Evolutionary conservation across 2,329 filamentous ascomycete genomes (phyloP).

Genomic region (Colletotrichum sidae): DNA sequence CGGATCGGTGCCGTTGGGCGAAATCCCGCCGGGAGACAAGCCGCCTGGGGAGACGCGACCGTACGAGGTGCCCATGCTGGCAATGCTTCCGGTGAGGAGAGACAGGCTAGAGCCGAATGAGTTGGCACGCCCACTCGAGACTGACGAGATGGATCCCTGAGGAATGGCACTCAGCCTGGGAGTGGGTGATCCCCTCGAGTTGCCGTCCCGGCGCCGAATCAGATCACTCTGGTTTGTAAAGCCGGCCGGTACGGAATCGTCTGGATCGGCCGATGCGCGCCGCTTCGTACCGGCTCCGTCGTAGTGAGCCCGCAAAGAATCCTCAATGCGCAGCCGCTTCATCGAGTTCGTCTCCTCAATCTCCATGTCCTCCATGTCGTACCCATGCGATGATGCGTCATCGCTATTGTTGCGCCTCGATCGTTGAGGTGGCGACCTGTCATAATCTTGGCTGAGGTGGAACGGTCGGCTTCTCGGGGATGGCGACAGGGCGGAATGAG

Average conservation of each 20-base stretch:
- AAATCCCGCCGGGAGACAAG: conserved; percentile 61
- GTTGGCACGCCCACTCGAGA: conserved; percentile 57
- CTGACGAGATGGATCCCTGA: conserved; percentile 58
- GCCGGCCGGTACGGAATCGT: conserved; percentile 49
- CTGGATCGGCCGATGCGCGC: conserved; percentile 65
- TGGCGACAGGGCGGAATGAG: conserved; percentile 62
- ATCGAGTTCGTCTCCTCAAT: conserved; percentile 64
- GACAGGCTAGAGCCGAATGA: conserved; percentile 62
- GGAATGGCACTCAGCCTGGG: conserved; percentile 61
- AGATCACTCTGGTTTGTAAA: conserved; percentile 53
- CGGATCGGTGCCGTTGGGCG: conserved; percentile 56
- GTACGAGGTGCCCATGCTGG: conserved; percentile 54
- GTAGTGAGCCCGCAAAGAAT: conserved; percentile 49
- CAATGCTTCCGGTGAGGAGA: conserved; percentile 54
- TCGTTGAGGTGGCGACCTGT: conserved; percentile 59
- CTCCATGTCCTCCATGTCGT: conserved; percentile 60
- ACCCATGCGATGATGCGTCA: conserved; percentile 61
- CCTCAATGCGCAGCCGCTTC: conserved; percentile 64
- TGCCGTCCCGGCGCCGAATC: conserved; percentile 60
- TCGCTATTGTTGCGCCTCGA: conserved; percentile 62
- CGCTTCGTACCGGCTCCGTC: conserved; percentile 64
- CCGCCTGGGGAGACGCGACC: conserved; percentile 58
- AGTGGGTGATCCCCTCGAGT: conserved; percentile 64
- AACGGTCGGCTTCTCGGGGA: conserved; percentile 53
- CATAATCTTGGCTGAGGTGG: conserved; percentile 54